Evolutionary conservation across 176 grass and related monocot species (phyloP).

Genomic region (Lolium perenne): DNA sequence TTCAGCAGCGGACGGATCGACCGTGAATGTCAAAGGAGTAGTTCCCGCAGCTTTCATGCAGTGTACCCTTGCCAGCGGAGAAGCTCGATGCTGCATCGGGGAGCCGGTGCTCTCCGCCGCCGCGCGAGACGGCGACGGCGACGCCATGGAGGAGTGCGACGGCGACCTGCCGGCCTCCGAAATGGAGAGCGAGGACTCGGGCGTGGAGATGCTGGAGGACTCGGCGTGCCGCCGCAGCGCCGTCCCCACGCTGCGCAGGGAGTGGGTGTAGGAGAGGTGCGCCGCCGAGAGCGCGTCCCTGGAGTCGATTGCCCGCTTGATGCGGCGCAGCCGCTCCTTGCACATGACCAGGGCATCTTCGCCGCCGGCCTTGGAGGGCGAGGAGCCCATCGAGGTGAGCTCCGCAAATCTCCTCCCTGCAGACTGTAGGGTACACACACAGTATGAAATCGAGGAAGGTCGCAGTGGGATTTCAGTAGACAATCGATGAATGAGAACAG

Average conservation of each 20-base stretch:
- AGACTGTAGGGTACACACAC: neutral
- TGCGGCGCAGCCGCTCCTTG: slow-evolving; percentile 81
- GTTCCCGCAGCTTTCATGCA: slow-evolving; percentile 58
- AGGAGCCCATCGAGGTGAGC: slow-evolving; percentile 68
- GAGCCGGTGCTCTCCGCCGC: slow-evolving; percentile 47
- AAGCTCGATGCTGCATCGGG: slow-evolving; percentile 34
- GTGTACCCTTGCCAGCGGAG: slow-evolving; percentile 49
- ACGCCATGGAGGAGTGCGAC: slow-evolving; percentile 83
- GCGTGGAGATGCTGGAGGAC: slow-evolving; percentile 63
- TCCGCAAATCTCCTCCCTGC: neutral
- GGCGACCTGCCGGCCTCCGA: slow-evolving; percentile 91
- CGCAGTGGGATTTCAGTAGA: neutral
- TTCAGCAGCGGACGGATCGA: slow-evolving; percentile 65
- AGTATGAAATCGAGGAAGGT: neutral
- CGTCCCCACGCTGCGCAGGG: slow-evolving; percentile 64
- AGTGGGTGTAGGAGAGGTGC: slow-evolving; percentile 81
- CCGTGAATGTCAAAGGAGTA: slow-evolving; percentile 58
- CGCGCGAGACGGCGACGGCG: slow-evolving; percentile 72
- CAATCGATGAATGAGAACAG: neutral
- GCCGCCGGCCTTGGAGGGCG: slow-evolving; percentile 72
- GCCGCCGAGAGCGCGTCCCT: slow-evolving; percentile 79
- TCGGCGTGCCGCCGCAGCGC: slow-evolving; percentile 71
- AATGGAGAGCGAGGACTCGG: slow-evolving; percentile 73
- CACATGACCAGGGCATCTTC: slow-evolving; percentile 83
- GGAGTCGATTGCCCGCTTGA: slow-evolving; percentile 72